These are phyloP conservation scores for Epichloe hybrida DNA, from an alignment of 2,329 filamentous ascomycete species.

Conservation along the genomic window DNA sequence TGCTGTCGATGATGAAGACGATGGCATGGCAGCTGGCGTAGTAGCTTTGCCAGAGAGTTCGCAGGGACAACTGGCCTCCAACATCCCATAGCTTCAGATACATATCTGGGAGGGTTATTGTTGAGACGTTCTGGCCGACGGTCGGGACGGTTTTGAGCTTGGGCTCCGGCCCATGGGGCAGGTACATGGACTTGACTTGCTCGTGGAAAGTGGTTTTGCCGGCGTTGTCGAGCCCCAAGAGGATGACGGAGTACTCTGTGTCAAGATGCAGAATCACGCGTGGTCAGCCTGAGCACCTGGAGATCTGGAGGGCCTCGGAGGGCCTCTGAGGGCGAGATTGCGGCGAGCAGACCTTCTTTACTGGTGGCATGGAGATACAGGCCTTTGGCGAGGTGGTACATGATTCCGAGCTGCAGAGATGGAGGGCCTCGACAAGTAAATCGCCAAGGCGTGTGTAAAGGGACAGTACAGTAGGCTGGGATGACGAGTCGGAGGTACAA, in stretches of 20 bases:
- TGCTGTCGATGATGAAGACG: constrained; percentile 93
- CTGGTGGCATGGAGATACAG: constrained; percentile 91
- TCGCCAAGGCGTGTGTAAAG: no score
- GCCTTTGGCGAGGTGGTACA: constrained; percentile 95
- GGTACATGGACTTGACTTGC: constrained; percentile 84
- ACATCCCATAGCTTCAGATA: constrained; percentile 99
- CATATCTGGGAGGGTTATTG: constrained; percentile 81
- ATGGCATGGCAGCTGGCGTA: constrained; percentile 91
- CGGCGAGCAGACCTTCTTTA: constrained; percentile 64
- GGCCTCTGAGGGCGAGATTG: background rate
- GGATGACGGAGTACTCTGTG: constrained; percentile 88
- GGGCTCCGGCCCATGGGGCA: constrained; percentile 44
- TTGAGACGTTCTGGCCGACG: constrained; percentile 91
- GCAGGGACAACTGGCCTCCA: constrained; percentile 78
- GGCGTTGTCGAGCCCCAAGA: constrained; percentile 94
- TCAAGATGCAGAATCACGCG: background rate
- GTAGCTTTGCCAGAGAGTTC: constrained; percentile 91
- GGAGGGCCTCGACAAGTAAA: no score
- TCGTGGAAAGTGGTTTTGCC: constrained; percentile 97
- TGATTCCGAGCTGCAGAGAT: constrained; percentile 21
- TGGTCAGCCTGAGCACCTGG: background rate
- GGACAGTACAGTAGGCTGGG: no score
- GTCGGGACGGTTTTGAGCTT: constrained; percentile 85
- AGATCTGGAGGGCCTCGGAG: background rate
- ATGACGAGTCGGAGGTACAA: no score